phyloP scores from a whole-genome alignment of 495 filamentous ascomycete species.

The Amniculicola lignicola region DNA sequence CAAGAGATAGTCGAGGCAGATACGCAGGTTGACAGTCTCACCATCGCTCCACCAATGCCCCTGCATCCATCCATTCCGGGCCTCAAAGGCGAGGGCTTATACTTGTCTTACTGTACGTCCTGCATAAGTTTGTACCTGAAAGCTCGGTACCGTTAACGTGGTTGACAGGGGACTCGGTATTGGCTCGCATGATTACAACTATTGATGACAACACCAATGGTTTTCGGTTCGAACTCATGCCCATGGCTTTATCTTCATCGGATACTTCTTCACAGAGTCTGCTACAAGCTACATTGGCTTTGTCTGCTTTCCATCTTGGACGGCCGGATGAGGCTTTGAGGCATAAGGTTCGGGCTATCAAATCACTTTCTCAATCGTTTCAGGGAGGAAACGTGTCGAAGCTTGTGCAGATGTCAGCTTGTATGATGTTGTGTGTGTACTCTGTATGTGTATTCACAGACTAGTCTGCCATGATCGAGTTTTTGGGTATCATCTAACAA shows the following conservation, averaged over 20 bases:
- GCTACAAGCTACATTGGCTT: slow-evolving; percentile 14
- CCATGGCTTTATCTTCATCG: slow-evolving; percentile 23
- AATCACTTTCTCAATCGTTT: slow-evolving; percentile 10
- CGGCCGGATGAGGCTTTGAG: slow-evolving; percentile 9
- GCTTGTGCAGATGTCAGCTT: slow-evolving; percentile 4
- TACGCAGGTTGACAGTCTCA: not conserved
- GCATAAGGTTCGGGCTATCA: slow-evolving; percentile 18
- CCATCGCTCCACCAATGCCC: not conserved
- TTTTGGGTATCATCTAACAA: not conserved
- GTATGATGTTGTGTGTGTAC: slow-evolving; percentile 28
- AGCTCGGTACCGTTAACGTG: not conserved
- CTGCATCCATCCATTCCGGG: not conserved
- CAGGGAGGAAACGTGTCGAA: not conserved
- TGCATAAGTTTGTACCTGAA: not conserved
- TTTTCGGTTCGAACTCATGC: slow-evolving; percentile 19
- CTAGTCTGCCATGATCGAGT: not conserved
- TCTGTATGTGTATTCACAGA: slow-evolving; percentile 4
- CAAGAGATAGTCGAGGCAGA: slow-evolving; percentile 3
- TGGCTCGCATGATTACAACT: slow-evolving; percentile 25
- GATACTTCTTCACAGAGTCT: slow-evolving; percentile 9
- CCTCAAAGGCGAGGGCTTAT: slow-evolving; percentile 4
- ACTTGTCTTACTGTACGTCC: slow-evolving; percentile 13
- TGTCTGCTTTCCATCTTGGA: slow-evolving; percentile 19
- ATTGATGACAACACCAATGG: slow-evolving; percentile 25
- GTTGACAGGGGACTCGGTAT: slow-evolving; percentile 10